These are phyloP conservation scores for Exserohilum rostratum DNA, from an alignment of 2,329 filamentous ascomycete genomes.

Conservation along the genomic window DNA sequence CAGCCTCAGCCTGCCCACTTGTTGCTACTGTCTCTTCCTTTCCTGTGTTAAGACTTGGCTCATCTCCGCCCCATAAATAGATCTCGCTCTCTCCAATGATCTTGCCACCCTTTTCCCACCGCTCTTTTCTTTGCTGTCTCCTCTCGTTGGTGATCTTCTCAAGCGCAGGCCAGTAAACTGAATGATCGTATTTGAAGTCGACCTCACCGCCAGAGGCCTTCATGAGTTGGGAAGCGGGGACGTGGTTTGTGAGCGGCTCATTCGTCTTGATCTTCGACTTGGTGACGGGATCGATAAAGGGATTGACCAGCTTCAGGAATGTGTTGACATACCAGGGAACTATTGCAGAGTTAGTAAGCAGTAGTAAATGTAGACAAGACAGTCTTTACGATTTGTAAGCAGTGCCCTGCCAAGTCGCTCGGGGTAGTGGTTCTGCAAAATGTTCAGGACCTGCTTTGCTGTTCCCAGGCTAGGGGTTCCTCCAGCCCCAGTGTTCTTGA, in stretches of 20 bases:
- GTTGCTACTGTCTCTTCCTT: slow-evolving; percentile 5
- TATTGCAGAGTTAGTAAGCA: slow-evolving; percentile 45
- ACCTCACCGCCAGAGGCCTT: slow-evolving; percentile 77
- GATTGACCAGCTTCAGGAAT: slow-evolving; percentile 95
- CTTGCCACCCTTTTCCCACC: slow-evolving; percentile 83
- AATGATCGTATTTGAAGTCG: slow-evolving; percentile 90
- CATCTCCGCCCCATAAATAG: slow-evolving; percentile 76
- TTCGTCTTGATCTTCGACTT: slow-evolving; percentile 97
- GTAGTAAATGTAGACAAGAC: not conserved
- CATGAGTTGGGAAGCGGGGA: slow-evolving; percentile 83
- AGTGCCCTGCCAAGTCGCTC: slow-evolving; percentile 88
- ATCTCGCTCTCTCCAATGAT: slow-evolving; percentile 84
- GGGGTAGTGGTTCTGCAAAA: slow-evolving; percentile 94
- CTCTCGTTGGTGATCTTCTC: slow-evolving; percentile 71
- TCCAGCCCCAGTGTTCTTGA: slow-evolving; percentile 77
- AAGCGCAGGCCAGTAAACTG: slow-evolving; percentile 86
- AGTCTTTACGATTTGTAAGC: slow-evolving; percentile 78
- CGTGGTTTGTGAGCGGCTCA: slow-evolving; percentile 82
- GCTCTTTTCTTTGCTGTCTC: slow-evolving; percentile 64
- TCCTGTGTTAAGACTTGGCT: slow-evolving; percentile 29
- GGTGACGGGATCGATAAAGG: slow-evolving; percentile 95
- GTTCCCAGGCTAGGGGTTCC: slow-evolving; percentile 78
- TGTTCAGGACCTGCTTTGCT: slow-evolving; percentile 82
- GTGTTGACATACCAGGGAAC: slow-evolving; percentile 89
- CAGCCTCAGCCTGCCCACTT: not conserved